Conservation (phyloP, 345 rosid species). For the Noccaea bulbosa region DNA sequence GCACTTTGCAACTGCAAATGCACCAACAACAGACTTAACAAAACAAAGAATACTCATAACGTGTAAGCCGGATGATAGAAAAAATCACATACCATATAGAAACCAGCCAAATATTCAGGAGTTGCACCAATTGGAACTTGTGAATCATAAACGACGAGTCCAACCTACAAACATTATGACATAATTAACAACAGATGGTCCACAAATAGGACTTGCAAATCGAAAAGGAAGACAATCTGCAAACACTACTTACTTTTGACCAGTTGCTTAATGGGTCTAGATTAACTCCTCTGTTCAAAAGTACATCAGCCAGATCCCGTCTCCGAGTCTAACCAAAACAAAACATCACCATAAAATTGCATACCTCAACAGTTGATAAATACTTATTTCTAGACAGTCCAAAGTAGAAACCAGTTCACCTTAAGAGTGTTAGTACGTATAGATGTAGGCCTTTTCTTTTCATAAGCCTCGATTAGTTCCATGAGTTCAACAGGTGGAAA, state of each 20-base stretch:
- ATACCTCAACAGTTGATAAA: slow-evolving; percentile 31
- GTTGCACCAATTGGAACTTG: slow-evolving; percentile 98
- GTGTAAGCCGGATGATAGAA: slow-evolving; percentile 6
- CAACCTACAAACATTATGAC: slow-evolving; percentile 59
- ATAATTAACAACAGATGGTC: not conserved
- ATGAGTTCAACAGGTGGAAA: slow-evolving; percentile 88
- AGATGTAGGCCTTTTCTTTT: slow-evolving; percentile 88
- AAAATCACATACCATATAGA: slow-evolving; percentile 67
- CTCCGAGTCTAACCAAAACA: slow-evolving; percentile 67
- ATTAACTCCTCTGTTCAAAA: slow-evolving; percentile 91
- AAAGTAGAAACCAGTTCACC: slow-evolving; percentile 49
- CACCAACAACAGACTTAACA: slow-evolving; percentile 17
- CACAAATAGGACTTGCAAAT: slow-evolving; percentile 7
- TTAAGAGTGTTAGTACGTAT: slow-evolving; percentile 86
- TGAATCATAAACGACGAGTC: slow-evolving; percentile 86
- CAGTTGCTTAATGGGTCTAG: slow-evolving; percentile 92
- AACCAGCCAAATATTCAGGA: slow-evolving; percentile 97
- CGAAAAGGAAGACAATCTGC: not conserved
- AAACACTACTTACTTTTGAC: slow-evolving; percentile 76
- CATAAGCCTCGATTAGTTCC: slow-evolving; percentile 88
- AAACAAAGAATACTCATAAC: slow-evolving; percentile 18
- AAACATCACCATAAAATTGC: slow-evolving; percentile 22
- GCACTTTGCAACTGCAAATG: slow-evolving; percentile 83
- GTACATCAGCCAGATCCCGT: slow-evolving; percentile 91
- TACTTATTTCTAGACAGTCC: slow-evolving; percentile 6